Evolutionary conservation across 2,329 filamentous ascomycete genomes (phyloP).

Genomic region (Tothia fuscella): DNA sequence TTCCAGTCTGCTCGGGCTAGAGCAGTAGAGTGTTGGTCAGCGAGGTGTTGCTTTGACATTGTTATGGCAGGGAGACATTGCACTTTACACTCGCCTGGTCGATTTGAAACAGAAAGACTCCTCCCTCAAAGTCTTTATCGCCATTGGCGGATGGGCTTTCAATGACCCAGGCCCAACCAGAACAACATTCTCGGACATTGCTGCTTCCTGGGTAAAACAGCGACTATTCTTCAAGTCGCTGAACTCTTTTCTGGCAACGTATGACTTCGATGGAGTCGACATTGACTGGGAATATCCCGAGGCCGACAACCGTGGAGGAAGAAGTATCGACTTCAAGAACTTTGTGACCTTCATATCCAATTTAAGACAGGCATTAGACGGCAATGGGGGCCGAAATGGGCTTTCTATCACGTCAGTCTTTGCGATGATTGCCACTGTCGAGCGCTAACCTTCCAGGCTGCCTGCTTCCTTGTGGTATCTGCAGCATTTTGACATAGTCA

Average conservation of each 20-base stretch:
- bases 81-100: too few relatives aligned
- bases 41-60: too few relatives aligned
- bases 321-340: slow-evolving; percentile 21
- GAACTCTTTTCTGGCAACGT: slow-evolving; percentile 28
- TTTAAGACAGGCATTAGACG: slow-evolving; percentile 15
- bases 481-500: slow-evolving; percentile 18
- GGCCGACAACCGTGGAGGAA: slow-evolving; percentile 25
- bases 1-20: too few relatives aligned
- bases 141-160: background rate
- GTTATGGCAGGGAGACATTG: too few relatives aligned
- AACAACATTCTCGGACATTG: slow-evolving; percentile 24
- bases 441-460: too few relatives aligned
- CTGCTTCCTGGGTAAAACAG: slow-evolving; percentile 18
- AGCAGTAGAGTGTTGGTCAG: too few relatives aligned
- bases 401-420: slow-evolving; percentile 20
- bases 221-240: slow-evolving; percentile 27
- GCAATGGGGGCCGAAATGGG: slow-evolving; percentile 10
- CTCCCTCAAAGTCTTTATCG: background rate
- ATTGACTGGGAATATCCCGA: slow-evolving; percentile 33
- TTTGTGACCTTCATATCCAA: slow-evolving; percentile 17
- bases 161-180: slow-evolving; percentile 16
- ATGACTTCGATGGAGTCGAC: slow-evolving; percentile 35
- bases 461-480: slow-evolving; percentile 20
- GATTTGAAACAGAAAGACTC: too few relatives aligned
- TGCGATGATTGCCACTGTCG: too few relatives aligned